Evolutionary conservation across 1,139 yeast species (phyloP), one percentile per base, ranked within the genome.

Genomic region (Spathaspora sp.): DNA sequence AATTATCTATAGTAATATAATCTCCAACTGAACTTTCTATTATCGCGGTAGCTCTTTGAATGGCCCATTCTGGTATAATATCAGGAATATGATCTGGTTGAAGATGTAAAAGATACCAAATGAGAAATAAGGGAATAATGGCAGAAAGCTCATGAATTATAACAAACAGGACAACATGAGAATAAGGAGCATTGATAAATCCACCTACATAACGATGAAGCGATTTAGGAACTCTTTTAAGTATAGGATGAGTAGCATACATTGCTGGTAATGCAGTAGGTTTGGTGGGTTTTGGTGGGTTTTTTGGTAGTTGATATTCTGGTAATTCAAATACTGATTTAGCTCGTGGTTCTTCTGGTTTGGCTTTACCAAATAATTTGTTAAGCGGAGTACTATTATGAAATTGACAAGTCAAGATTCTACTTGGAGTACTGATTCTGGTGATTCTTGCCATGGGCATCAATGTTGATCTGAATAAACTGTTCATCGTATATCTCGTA

Each of bases 71-170:
- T 0, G 95, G 93, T 25, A 86, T 58, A 43, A 84, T 86, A 18
- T 84, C 61, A 0, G 78, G 75, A 1, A 70, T 53, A 47, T 62
- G 53, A 43, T 64, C 55, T n/a, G 68, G 68, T 48, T 68, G 72
- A 49, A 82, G 74, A 63, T 88, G 87, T 54, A 89, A 79, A 1
- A 76, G 53, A 58, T 82, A 87, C 96, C 97, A 89, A 2, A 90
- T 60, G 0, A 83, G 82, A 27, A 89, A 68, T 43, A 91, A 74
- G 1, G 97, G 97, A 6, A 83, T 77, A 4, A 91, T 76, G 1
- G 97, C 97, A 0, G 96, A 79, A 39, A 89, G 56, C 61, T 91
- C 97, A 59, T 91, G 98, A n/a, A 91, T 70, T 1, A 90, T 66
- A 9, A 88, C 63, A 56, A 91, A 89, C 3, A 96, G 76, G 0